These are phyloP conservation scores for Penicillium sp. DNA, from an alignment of 2,329 filamentous ascomycete species.

Conservation along the genomic window DNA sequence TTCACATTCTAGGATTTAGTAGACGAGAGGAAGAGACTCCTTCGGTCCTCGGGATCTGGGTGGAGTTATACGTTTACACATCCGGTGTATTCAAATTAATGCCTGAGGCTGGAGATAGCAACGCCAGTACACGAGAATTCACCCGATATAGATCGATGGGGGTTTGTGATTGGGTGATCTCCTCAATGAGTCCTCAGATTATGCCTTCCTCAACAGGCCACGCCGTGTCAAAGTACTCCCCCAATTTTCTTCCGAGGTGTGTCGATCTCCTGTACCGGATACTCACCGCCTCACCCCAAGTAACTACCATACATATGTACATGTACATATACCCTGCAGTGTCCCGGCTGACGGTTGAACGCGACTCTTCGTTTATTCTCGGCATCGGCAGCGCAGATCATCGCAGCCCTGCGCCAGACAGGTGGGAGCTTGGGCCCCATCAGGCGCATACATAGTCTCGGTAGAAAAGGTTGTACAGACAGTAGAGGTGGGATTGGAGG, in stretches of 20 bases:
- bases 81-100: no score
- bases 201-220: not conserved
- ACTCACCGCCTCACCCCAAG: no score
- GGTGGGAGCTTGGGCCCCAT: conserved; percentile 1
- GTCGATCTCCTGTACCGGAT: no score
- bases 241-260: no score
- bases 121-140: not conserved
- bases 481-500: not conserved
- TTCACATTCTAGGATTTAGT: not conserved
- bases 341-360: not conserved
- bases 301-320: no score
- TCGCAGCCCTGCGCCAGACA: not conserved
- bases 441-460: not conserved
- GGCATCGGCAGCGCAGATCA: not conserved
- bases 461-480: not conserved
- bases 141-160: not conserved
- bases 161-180: not conserved
- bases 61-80: not conserved
- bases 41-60: not conserved
- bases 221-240: not conserved
- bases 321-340: not conserved
- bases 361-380: not conserved
- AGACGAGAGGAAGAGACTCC: not conserved
- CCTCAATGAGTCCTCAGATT: not conserved
- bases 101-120: no score